A percentile compares a stretch with the other conserved stretches of the same genome.
These are phyloP conservation scores for Citrus hindsii DNA, from an alignment of 345 rosid species.

Conservation along the genomic window DNA sequence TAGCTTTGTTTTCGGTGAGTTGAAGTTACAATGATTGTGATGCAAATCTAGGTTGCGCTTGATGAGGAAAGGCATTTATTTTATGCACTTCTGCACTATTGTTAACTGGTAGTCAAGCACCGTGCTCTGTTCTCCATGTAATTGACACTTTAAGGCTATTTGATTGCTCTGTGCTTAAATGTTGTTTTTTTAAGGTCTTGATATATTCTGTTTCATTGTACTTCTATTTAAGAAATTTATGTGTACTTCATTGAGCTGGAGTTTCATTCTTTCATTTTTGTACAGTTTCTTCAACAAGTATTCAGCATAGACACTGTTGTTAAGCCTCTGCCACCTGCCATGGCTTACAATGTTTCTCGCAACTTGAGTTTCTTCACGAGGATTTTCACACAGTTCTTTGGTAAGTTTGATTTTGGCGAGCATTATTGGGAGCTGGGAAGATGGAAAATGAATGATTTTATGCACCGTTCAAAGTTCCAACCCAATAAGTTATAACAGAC, in stretches of 20 bases:
- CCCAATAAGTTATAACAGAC: not conserved
- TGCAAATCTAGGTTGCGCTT: not conserved
- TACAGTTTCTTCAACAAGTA: slow-evolving; percentile 85
- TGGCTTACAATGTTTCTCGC: slow-evolving; percentile 86
- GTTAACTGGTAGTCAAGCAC: not conserved
- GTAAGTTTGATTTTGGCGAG: slow-evolving; percentile 35
- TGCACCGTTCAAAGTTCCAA: not conserved
- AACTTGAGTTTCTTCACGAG: slow-evolving; percentile 94
- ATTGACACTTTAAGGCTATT: not conserved
- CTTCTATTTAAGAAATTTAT: not conserved
- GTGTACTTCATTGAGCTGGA: not conserved
- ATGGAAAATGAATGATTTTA: not conserved
- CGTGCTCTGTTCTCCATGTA: not conserved
- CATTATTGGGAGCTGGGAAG: not conserved
- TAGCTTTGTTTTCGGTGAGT: not conserved
- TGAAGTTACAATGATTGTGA: not conserved
- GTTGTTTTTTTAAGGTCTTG: not conserved
- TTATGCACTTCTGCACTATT: not conserved
- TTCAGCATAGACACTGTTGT: slow-evolving; percentile 90
- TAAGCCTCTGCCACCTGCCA: slow-evolving; percentile 93
- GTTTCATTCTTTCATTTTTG: slow-evolving; percentile 4
- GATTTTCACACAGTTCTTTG: slow-evolving; percentile 96
- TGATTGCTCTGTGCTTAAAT: not conserved
- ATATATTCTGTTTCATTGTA: not conserved
- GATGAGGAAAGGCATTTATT: not conserved